Percentiles rank a stretch among this genome's conserved stretches.
Conservation (phyloP, 164 flowering plant genomes). For the Umbilicus rupestris region DNA sequence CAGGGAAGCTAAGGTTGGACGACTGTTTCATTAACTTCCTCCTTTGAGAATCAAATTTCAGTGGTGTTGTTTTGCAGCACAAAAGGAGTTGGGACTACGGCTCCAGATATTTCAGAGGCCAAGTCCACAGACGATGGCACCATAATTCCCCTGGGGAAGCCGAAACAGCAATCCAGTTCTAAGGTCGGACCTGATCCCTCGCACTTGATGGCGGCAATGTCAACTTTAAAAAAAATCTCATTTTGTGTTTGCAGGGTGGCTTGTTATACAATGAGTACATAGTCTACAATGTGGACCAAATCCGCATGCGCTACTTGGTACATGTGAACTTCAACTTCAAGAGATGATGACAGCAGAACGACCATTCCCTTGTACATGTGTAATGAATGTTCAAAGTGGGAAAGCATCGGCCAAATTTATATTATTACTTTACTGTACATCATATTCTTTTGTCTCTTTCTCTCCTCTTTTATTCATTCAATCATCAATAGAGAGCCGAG, state of each 20-base stretch:
- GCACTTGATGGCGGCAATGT: not conserved
- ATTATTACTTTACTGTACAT: too few species aligned
- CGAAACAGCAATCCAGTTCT: conserved; percentile 35
- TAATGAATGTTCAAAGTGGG: too few species aligned
- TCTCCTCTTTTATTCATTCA: too few species aligned
- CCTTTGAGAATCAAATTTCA: not conserved
- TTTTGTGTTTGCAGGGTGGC: conserved; percentile 36
- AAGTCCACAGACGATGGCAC: conserved; percentile 54
- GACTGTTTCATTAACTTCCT: not conserved
- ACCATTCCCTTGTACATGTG: too few species aligned
- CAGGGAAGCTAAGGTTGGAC: conserved; percentile 69
- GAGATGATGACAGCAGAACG: conserved; percentile 7
- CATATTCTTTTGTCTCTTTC: too few species aligned
- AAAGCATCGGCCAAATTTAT: too few species aligned
- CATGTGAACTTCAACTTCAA: conserved; percentile 71
- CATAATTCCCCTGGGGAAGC: conserved; percentile 69
- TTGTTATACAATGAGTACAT: conserved; percentile 84
- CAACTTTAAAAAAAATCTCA: not conserved
- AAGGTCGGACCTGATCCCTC: conserved; percentile 29
- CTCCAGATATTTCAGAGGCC: conserved; percentile 59
- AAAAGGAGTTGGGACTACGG: conserved; percentile 79
- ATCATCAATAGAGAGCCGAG: too few species aligned
- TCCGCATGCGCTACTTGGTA: conserved; percentile 70
- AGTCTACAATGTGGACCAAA: conserved; percentile 87
- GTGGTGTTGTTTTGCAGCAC: conserved; percentile 43